These are phyloP conservation scores for Hyaloscypha variabilis DNA, from an alignment of 495 filamentous ascomycete genomes.

Conservation along the genomic window DNA sequence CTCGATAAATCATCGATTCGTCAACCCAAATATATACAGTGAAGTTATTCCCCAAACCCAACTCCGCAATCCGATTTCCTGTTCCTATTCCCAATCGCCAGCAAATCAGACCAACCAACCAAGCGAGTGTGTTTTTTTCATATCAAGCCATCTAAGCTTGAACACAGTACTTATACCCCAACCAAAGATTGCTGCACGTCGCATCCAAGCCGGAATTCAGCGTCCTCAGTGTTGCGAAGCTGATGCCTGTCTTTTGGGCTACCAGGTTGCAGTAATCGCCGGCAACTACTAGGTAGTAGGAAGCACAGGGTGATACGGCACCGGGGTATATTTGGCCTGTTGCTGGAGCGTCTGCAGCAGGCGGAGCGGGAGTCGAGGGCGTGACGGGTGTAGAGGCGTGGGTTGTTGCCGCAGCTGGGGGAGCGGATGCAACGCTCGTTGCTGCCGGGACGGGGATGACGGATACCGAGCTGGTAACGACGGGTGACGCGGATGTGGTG, in stretches of 20 bases:
- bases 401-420: background rate
- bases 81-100: background rate
- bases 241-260: conserved; percentile 9
- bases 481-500: background rate
- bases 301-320: conserved; percentile 1
- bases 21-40: background rate
- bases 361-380: background rate
- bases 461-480: background rate
- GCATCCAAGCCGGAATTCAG: conserved; percentile 12
- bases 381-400: background rate
- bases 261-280: conserved; percentile 17
- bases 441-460: background rate
- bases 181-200: conserved; percentile 17
- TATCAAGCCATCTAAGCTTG: background rate
- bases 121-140: too few relatives aligned
- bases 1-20: background rate
- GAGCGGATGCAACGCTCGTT: background rate
- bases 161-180: conserved; percentile 20
- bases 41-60: background rate
- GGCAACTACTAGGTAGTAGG: conserved; percentile 4
- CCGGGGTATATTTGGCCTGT: background rate
- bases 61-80: background rate
- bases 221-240: background rate
- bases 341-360: background rate
- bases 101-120: too few relatives aligned